Base-by-base conservation (phyloP, 2,329 filamentous ascomycete species). In the Sordariomycetes sp. region DNA sequence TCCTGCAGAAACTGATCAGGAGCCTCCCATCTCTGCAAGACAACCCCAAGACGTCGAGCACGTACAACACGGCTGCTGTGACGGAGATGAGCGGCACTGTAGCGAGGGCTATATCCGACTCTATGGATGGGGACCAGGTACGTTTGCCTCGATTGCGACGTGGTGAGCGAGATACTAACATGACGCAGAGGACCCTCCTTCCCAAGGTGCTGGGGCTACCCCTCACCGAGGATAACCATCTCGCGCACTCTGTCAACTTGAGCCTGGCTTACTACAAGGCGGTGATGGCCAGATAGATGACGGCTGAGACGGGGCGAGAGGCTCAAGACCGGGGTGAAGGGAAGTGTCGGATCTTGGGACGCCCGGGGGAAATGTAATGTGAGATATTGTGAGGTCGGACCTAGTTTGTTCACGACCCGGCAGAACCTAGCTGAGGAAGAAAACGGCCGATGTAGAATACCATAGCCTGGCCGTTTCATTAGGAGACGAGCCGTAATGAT, bases 21-120 rank as follows among this genome's bases (percentile, higher is more conserved):
- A 79, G 81, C 37, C 70, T 86, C 35, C 79, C 79, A 32, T 77
- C 77, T 32, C 79, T 85, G 71, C 76, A 77, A 60, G 78, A 77
- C 59, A 65, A 61, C n/a, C 62, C 65, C 57, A 64, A 67, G 34
- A 68, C 70, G 11, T 65, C 69, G 2, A 72, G 76, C 43, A 66
- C 70, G 6, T 69, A 84, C 61, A 80, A 88, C 67, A 76, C 83
- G 57, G 89, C 92, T 50, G 90, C 90, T 0, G 79, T 93, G 58
- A 85, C 87, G 62, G 90, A 95, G 67, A 96, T 96, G 80, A 87
- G 87, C 53, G 83, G 83, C 57, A 79, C 85, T 53, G 83, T 93
- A 60, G 88, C 88, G 11, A 80, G 81, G 61, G 80, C 85, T 68
- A 81, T 88, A 60, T 58, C 78, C 77, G 59, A 64, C 74, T 61